Evolutionary conservation across 768 basidiomycete species (phyloP), one percentile per base, ranked within the genome.

Genomic region (Tephrocybe rancida): DNA sequence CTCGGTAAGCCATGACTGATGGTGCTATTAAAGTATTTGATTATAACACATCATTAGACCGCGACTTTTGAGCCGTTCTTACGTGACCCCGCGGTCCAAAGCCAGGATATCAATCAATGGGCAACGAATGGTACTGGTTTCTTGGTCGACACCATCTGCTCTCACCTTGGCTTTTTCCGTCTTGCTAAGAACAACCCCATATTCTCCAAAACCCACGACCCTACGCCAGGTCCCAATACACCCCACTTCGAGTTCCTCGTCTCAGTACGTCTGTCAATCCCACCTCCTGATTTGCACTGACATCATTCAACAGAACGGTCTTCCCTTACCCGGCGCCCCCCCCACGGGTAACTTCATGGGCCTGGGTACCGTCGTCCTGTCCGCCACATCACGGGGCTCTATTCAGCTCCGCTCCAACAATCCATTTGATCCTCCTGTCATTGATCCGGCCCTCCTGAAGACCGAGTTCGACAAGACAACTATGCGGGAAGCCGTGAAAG

Each of bases 381-480:
- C 64, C 14, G 61, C 64, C 3, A 44, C 59, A 26, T 58, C 66
- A 14, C 60, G 67, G 27, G 70, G 70, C 21, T 62, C 60, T 10
- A 42, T 72, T 8, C 63, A 59, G 8, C 56, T 80, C 55, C 73
- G 66, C 41, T 74, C 75, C 22, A 73, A 62, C 19, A 63, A 72
- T 54, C 67, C 74, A 13, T 78, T 80, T 65, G 70, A 68, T 30
- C 27, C 64, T 29, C 79, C 81, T 1, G 35, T 67, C 18, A 77
- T 82, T 62, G 72, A 82, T 60, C 76, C 78, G 0, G 73, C 73
- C 53, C 74, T 79, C 66, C 67, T 75, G 21, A 60, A 52, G 37
- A 41, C 58, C 14, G 48, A 56, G 5, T 54, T 61, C 48, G 69
- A 67, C 51, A 45, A 65, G 34, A 45, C 56, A 24, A 59, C 59